phyloP scores from a whole-genome alignment of 176 grass and related monocot genomes.

The Cymbopogon citratus region DNA sequence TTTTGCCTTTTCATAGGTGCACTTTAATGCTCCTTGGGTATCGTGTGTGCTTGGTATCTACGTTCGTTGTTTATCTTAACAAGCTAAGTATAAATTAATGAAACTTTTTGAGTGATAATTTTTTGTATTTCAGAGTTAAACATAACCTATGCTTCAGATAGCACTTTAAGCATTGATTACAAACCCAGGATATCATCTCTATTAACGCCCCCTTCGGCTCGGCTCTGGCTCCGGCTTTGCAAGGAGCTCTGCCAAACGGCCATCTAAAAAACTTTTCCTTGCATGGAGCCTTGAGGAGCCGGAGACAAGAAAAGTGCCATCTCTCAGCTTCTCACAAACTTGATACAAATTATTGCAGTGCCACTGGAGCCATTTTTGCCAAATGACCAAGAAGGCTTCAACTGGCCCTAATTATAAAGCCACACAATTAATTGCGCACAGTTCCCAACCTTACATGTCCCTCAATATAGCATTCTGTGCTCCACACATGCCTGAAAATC shows the following conservation, averaged over 20 bases:
- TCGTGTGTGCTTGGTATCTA: background rate
- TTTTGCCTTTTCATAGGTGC: background rate
- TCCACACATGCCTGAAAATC: background rate
- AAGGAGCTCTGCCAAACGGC: background rate
- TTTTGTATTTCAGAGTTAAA: constrained; percentile 17
- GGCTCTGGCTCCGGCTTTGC: background rate
- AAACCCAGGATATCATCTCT: background rate
- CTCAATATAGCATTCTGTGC: background rate
- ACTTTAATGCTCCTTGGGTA: background rate
- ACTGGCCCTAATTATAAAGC: background rate
- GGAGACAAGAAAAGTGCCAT: background rate
- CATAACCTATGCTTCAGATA: background rate
- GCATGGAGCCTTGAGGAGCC: background rate
- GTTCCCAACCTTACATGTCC: background rate
- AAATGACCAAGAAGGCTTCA: background rate
- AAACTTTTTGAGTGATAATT: background rate
- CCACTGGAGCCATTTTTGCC: background rate
- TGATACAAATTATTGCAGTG: background rate
- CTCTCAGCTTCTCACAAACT: background rate
- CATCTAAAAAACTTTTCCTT: background rate
- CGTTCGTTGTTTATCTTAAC: background rate
- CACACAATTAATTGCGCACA: background rate
- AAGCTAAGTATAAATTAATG: background rate
- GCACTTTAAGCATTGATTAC: background rate
- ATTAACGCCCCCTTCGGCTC: background rate